Evolutionary conservation across 2,329 filamentous ascomycete genomes (phyloP), one percentile per base, ranked within the genome.

Genomic region (Colletotrichum tropicale): DNA sequence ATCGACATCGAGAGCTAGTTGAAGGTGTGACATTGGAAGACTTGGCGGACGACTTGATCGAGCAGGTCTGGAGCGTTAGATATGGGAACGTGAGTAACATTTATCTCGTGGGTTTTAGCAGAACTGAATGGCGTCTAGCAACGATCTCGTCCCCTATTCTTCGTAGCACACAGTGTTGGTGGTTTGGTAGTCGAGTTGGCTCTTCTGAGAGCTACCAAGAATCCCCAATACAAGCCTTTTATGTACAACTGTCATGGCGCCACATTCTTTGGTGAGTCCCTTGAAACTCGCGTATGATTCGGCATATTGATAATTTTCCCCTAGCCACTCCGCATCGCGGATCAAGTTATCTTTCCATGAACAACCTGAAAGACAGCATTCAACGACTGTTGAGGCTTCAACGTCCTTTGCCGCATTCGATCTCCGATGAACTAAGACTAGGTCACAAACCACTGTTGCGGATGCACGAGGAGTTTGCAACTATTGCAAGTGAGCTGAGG

Each of bases 281-380:
- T 0, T 13, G 0, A 16, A 10, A 21, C 8, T 28, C n/a, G 8
- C 13, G n/a, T 2, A 43, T 8, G 21, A 10, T 8, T 26, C 16
- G 1, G 15, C 3, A 1, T 64, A 48, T 15, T 6, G 13, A 64
- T 10, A 5, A 38, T 7, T 6, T 26, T 36, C 26, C 30, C 8
- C 5, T 8, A 91, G 89, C 87, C 21, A 91, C 91, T 1, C 91
- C 91, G 0, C 91, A 93, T 78, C 90, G 90, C 21, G 91, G 91
- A 4, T 93, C 91, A 0, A 92, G 89, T 58, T 93, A 93, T 79
- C 86, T 93, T 77, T 91, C 91, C 3, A 91, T 91, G 84, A 85
- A 85, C 0, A 88, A 88, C 58, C 86, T 93, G n/a, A 86, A 88
- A 13, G 80, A 86, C 18, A 91, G 90, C 78, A 91, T 93, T 32